A percentile compares a stretch with the other conserved stretches of the same genome.
Evolutionary conservation across 164 flowering plant species (phyloP).

Genomic region (Houttuynia cordata): DNA sequence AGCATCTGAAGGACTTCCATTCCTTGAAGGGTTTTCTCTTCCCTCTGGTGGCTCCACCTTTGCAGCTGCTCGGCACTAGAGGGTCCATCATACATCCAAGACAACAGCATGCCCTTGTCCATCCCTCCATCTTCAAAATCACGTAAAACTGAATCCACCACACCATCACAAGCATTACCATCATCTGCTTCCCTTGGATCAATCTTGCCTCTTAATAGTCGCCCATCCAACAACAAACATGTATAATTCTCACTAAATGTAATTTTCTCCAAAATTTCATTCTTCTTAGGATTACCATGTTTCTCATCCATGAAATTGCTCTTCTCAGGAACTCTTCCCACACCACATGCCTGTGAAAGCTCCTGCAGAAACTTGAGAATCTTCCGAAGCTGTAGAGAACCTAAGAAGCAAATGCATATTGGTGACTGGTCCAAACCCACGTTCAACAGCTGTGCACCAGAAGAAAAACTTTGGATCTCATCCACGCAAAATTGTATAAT

Average conservation of each 20-base stretch:
- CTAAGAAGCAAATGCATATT: slow-evolving; percentile 78
- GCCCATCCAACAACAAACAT: slow-evolving; percentile 49
- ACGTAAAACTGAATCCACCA: slow-evolving; percentile 3
- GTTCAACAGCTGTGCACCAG: slow-evolving; percentile 44
- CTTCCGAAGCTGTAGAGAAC: slow-evolving; percentile 58
- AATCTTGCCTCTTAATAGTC: slow-evolving; percentile 24
- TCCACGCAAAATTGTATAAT: slow-evolving; percentile 73
- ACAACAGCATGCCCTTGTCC: slow-evolving; percentile 43
- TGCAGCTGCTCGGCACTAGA: slow-evolving; percentile 47
- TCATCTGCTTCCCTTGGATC: slow-evolving; percentile 12
- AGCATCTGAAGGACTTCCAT: slow-evolving; percentile 64
- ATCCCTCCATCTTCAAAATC: slow-evolving; percentile 25
- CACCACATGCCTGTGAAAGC: slow-evolving; percentile 55
- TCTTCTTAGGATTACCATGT: slow-evolving; percentile 12
- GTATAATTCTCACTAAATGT: slow-evolving; percentile 47
- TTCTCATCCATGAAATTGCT: slow-evolving; percentile 31
- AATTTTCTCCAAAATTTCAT: slow-evolving; percentile 46
- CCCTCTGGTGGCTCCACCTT: slow-evolving; percentile 51
- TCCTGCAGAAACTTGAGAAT: slow-evolving; percentile 84
- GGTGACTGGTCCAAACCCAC: slow-evolving; percentile 70
- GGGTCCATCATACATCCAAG: slow-evolving; percentile 74
- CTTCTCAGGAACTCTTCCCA: slow-evolving; percentile 59
- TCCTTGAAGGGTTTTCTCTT: slow-evolving; percentile 55
- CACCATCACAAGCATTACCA: slow-evolving; percentile 10
- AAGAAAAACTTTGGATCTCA: slow-evolving; percentile 54